Evolutionary conservation across 2,329 filamentous ascomycete species (phyloP).

Genomic region (Colletotrichum lupini): DNA sequence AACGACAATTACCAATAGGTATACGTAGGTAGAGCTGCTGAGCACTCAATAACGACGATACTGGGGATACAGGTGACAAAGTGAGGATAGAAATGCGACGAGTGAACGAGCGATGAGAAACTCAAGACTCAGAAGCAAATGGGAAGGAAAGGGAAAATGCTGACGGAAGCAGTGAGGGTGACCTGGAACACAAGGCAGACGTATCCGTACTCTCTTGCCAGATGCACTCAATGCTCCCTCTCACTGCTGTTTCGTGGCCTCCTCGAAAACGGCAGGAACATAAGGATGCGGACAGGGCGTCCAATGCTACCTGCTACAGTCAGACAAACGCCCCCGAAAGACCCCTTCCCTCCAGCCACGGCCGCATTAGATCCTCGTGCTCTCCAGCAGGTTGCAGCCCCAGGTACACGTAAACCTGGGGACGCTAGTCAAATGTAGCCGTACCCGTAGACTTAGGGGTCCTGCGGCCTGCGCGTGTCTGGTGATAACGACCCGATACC

Average conservation of each 20-base stretch:
- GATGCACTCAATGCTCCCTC: background rate
- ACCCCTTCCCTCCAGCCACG: background rate
- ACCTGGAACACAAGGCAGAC: background rate
- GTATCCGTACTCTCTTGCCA: background rate
- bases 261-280: conserved; percentile 33
- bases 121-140: background rate
- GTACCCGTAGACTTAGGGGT: background rate
- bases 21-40: background rate
- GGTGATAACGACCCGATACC: background rate
- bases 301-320: background rate
- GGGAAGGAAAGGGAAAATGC: conserved; percentile 1
- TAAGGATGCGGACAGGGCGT: background rate
- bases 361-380: background rate
- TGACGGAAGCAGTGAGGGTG: background rate
- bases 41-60: background rate
- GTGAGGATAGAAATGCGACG: background rate
- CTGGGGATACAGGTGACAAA: background rate
- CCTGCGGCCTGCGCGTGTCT: background rate
- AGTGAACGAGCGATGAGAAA: background rate
- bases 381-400: background rate
- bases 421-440: background rate
- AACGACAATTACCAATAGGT: background rate
- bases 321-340: background rate
- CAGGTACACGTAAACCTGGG: background rate
- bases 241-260: conserved; percentile 32